A percentile compares a stretch with the other conserved stretches of the same genome.
Evolutionary conservation across 768 basidiomycete genomes (phyloP).

Genomic region (Hypholoma sublateritium): DNA sequence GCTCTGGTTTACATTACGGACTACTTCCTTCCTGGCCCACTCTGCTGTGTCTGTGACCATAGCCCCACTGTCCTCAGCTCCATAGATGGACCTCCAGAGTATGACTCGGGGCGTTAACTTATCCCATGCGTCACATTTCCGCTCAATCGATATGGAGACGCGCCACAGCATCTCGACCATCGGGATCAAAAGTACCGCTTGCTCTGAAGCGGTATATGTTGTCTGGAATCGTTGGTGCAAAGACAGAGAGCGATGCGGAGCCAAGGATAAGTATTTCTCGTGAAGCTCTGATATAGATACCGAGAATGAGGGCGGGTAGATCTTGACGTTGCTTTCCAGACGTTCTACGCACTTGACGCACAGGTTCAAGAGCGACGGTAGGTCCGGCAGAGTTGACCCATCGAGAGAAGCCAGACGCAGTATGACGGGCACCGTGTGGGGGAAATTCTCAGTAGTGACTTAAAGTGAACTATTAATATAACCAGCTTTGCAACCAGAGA

Average conservation of each 20-base stretch:
- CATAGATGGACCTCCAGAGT: slow-evolving; percentile 41
- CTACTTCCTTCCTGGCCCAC: slow-evolving; percentile 3
- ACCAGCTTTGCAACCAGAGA: background rate
- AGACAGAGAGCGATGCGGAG: slow-evolving; percentile 23
- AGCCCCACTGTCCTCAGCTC: background rate
- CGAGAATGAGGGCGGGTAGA: background rate
- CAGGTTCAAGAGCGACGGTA: slow-evolving; percentile 31
- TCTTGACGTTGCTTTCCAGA: slow-evolving; percentile 24
- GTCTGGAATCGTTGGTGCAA: slow-evolving; percentile 31
- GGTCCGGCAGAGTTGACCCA: slow-evolving; percentile 21
- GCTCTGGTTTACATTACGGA: background rate
- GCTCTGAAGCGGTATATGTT: slow-evolving; percentile 25
- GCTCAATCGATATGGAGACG: slow-evolving; percentile 40
- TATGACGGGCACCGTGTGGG: slow-evolving; percentile 25
- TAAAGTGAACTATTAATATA: no score
- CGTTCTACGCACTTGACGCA: slow-evolving; percentile 26
- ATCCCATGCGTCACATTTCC: slow-evolving; percentile 43
- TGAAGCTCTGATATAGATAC: slow-evolving; percentile 21
- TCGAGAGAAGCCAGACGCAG: slow-evolving; percentile 37
- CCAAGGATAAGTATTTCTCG: slow-evolving; percentile 36
- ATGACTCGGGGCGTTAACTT: slow-evolving; percentile 53
- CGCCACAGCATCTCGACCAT: slow-evolving; percentile 59
- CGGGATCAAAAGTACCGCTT: slow-evolving; percentile 25
- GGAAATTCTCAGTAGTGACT: slow-evolving; percentile 10
- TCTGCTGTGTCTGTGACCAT: background rate